Base-by-base conservation (phyloP, 805 yeast species). In the Ogataea saltuana region DNA sequence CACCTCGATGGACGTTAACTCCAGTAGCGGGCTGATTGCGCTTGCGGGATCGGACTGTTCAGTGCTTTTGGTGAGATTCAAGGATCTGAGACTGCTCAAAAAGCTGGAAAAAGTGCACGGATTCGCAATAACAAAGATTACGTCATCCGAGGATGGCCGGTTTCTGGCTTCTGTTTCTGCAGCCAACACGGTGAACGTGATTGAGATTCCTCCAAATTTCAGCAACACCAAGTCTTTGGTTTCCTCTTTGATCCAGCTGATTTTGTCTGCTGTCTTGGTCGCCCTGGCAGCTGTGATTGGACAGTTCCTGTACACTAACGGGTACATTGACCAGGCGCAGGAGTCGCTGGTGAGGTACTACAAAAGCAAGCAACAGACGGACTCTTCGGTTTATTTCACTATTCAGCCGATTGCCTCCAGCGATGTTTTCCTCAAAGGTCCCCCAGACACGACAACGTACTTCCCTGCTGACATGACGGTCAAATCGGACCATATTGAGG, bases 121-220 rank as follows among this genome's bases (percentile, higher is more conserved):
- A 7, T 86, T 86, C 61, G 88, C 95, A 19, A 81, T 88, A 40
- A 88, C 97, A 0, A 74, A 76, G 33, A 78, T 87, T 8, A 68
- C 78, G 2, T 81, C 88, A 46, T 81, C 88, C 4, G 83, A 85
- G 11, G 72, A 79, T 58, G 88, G 90, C 6, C 65, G 75, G 39
- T 72, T 72, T 42, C 64, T 88, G 37, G 91, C 88, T 3, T 76
- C 88, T 17, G 83, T 80, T 0, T 83, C 91, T 25, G 95, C 90
- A 1, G 86, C 93, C 3, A 82, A 84, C 48, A 74, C 88, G 1
- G 75, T 88, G 21, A 79, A 75, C 52, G 79, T 88, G 7, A 65
- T 82, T 44, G 71, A 69, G 44, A 61, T 88, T 16, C 90, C 93
- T 3, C 65, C 63, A 18, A 72, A 71, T 17, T 70, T 70, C 46